Evolutionary conservation across 2,329 filamentous ascomycete species (phyloP).

Genomic region (Aspergillus sp.): DNA sequence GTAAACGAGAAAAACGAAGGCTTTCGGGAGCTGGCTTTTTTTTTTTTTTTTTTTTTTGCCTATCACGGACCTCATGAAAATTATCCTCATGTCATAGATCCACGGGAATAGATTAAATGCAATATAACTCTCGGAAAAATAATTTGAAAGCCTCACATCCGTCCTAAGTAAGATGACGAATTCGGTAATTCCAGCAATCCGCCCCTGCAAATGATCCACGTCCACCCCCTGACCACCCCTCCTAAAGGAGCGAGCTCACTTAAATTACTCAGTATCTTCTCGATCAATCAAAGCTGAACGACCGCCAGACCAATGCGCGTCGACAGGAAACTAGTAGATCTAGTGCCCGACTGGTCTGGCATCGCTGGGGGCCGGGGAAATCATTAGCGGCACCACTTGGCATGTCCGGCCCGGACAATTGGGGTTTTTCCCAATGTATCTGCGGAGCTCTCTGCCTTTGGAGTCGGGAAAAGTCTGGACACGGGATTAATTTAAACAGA

Average conservation of each 20-base stretch:
- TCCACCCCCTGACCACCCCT: not conserved
- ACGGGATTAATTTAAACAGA: not conserved
- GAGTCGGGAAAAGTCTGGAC: not conserved
- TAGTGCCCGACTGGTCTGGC: slow-evolving; percentile 12
- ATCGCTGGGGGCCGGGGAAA: slow-evolving; percentile 8
- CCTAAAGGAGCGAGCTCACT: not conserved
- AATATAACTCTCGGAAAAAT: not conserved
- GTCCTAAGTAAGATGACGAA: no score
- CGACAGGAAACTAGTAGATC: slow-evolving; percentile 7
- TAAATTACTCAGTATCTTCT: not conserved
- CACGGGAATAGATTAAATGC: not conserved
- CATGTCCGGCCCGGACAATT: not conserved
- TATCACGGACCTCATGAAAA: not conserved
- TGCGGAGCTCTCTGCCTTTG: not conserved
- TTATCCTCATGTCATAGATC: not conserved
- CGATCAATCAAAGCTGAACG: not conserved
- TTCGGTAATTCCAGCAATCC: not conserved
- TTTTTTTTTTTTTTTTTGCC: not conserved
- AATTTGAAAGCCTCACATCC: no score
- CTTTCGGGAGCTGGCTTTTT: not conserved
- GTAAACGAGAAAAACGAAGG: no score
- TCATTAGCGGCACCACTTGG: slow-evolving; percentile 3
- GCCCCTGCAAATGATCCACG: not conserved
- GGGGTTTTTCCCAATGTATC: not conserved
- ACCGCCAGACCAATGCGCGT: not conserved